Evolutionary conservation across 495 filamentous ascomycete genomes (phyloP).

Genomic region (Penicillium simplicissimum): DNA sequence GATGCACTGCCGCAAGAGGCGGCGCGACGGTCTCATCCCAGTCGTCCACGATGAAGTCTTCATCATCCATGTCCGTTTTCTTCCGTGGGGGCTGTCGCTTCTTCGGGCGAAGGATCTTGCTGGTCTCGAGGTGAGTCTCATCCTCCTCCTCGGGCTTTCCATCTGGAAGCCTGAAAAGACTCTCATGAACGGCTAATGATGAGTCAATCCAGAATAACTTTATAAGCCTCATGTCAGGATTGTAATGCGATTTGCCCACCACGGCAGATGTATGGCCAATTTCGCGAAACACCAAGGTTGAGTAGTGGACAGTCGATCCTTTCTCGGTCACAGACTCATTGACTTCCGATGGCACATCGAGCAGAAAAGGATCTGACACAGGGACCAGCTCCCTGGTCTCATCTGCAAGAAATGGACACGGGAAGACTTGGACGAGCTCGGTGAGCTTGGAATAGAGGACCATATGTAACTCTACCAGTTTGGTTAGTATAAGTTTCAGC

Average conservation of each 20-base stretch:
- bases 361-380: constrained; percentile 43
- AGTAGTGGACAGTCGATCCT: constrained; percentile 22
- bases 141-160: constrained; percentile 5
- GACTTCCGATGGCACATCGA: constrained; percentile 33
- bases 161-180: constrained; percentile 26
- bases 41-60: constrained; percentile 43
- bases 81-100: constrained; percentile 20
- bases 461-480: constrained; percentile 34
- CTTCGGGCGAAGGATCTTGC: constrained; percentile 28
- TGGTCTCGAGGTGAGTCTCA: constrained; percentile 11
- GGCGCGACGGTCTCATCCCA: constrained; percentile 34
- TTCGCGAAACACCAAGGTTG: constrained; percentile 40
- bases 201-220: constrained; percentile 44
- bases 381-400: constrained; percentile 19
- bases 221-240: constrained; percentile 28
- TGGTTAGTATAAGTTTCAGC: constrained; percentile 8
- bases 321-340: constrained; percentile 1
- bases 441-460: constrained; percentile 49
- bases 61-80: constrained; percentile 8
- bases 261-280: constrained; percentile 26
- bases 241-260: constrained; percentile 17
- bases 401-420: constrained; percentile 30
- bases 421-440: constrained; percentile 37
- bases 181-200: constrained; percentile 38
- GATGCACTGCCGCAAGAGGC: constrained; percentile 4